A percentile compares a stretch with the other conserved stretches of the same genome.
phyloP scores from a whole-genome alignment of 805 yeast species.

The Myxozyma monticola region DNA sequence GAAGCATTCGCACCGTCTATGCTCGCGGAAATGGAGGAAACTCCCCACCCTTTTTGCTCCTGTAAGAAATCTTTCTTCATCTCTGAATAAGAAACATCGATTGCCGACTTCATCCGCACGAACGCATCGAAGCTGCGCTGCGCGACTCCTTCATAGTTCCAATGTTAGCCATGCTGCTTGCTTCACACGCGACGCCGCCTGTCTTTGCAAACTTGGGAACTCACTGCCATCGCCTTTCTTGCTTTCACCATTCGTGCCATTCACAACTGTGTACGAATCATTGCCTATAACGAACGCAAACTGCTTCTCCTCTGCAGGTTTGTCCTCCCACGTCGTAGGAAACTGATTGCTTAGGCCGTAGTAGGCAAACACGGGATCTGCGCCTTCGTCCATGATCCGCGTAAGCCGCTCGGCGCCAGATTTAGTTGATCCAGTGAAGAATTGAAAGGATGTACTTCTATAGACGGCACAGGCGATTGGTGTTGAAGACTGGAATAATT shows the following conservation, averaged over 20 bases:
- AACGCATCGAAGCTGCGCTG: slow-evolving; percentile 58
- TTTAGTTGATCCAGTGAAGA: too few species aligned
- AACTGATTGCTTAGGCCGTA: slow-evolving; percentile 26
- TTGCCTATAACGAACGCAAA: slow-evolving; percentile 12
- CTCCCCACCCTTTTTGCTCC: slow-evolving; percentile 38
- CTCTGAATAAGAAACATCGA: slow-evolving; percentile 60
- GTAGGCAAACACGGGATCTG: slow-evolving; percentile 12
- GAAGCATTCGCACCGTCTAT: slow-evolving; percentile 38
- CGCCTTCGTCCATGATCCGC: slow-evolving; percentile 6
- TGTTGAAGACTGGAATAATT: too few species aligned
- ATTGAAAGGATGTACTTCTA: too few species aligned
- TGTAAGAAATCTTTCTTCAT: slow-evolving; percentile 46
- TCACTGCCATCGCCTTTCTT: slow-evolving; percentile 1
- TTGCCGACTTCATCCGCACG: slow-evolving; percentile 61
- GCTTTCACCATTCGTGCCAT: too few species aligned
- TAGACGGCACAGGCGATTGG: too few species aligned
- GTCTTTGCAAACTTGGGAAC: not conserved
- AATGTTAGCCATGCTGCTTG: too few species aligned
- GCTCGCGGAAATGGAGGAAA: slow-evolving; percentile 40
- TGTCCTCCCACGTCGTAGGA: slow-evolving; percentile 21
- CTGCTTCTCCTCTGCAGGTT: slow-evolving; percentile 5
- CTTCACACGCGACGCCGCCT: too few species aligned
- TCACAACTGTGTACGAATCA: not conserved
- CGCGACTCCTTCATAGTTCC: slow-evolving; percentile 4
- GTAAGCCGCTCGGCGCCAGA: not conserved